Conservation (phyloP, 768 basidiomycete genomes). For the Leucocoprinus birnbaumii region DNA sequence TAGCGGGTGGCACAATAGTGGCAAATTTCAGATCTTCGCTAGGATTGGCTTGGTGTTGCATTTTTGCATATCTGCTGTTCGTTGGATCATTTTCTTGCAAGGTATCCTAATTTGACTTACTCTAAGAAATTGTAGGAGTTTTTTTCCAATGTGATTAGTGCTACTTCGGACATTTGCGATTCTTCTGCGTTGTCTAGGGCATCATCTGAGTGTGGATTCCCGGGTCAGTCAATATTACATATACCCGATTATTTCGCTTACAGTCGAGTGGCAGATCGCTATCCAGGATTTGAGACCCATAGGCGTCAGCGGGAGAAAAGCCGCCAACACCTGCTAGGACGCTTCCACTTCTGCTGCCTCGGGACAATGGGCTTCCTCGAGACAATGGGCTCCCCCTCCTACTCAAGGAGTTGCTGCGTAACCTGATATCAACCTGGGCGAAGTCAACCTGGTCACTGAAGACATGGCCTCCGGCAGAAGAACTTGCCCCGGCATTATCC, state of each 20-base stretch:
- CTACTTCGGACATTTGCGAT: conserved; percentile 53
- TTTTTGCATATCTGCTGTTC: conserved; percentile 63
- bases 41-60: conserved; percentile 65
- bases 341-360: conserved; percentile 42
- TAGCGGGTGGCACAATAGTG: conserved; percentile 57
- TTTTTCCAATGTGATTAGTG: conserved; percentile 61
- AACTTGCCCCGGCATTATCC: conserved; percentile 73
- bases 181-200: conserved; percentile 29
- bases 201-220: conserved; percentile 13
- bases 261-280: conserved; percentile 72
- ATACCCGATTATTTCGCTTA: conserved; percentile 23
- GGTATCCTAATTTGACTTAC: conserved; percentile 33
- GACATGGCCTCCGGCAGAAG: conserved; percentile 51
- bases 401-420: conserved; percentile 55
- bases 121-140: conserved; percentile 81
- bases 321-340: conserved; percentile 30
- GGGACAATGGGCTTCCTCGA: conserved; percentile 54
- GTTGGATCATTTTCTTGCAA: conserved; percentile 4
- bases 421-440: conserved; percentile 34
- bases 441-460: conserved; percentile 43
- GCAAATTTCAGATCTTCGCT: conserved; percentile 55
- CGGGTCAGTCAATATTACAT: not conserved
- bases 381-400: conserved; percentile 54
- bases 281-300: conserved; percentile 39
- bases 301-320: conserved; percentile 51